Evolutionary conservation across 1,139 yeast genomes (phyloP), one percentile per base, ranked within the genome.

Genomic region (Pichia sp.): DNA sequence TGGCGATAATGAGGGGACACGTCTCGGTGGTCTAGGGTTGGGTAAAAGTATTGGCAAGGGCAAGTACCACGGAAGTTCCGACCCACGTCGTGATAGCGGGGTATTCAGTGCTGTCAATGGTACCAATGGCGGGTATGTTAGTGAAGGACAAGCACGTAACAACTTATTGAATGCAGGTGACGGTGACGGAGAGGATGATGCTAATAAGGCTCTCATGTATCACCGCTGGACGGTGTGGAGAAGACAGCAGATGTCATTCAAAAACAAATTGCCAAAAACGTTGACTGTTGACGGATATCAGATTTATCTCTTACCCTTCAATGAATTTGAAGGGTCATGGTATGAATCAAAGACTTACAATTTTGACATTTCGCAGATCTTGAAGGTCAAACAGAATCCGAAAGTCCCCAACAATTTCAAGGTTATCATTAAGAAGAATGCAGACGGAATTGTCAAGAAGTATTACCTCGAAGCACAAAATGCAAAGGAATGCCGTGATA

Each of bases 241-340:
- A 48, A 74, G 93, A 42, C 91, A 87, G 52, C 86, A 79, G 34
- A 77, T 88, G 66, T 79, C 94, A 1, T 80, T 91, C 50, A 74
- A 83, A 44, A 77, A 78, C 39, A 72, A 87, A 36, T 85, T 86
- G 43, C 95, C 88, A 47, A 75, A 93, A 48, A 74, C 87, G 1
- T 64, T 91, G 33, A 88, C 94, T 2, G 74, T 91, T 29, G 97
- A 91, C 58, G 97, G 97, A 15, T 96, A 87, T 51, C 88, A 87
- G 53, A 77, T 91, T 13, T 93, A 88, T 54, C 72, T 91, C 36
- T 77, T 88, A 50, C 96, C 97, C 2, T 77, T 88, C 2, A 82
- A 78, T 46, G 84, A 80, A 42, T 77, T 77, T 37, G 73, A 75
- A 48, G 77, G 72, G 10, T 49, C 56, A 2, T 50, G 59, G 56